These are phyloP conservation scores for Chalciporus sphaerocephalus DNA, from an alignment of 768 basidiomycete species.

Conservation along the genomic window DNA sequence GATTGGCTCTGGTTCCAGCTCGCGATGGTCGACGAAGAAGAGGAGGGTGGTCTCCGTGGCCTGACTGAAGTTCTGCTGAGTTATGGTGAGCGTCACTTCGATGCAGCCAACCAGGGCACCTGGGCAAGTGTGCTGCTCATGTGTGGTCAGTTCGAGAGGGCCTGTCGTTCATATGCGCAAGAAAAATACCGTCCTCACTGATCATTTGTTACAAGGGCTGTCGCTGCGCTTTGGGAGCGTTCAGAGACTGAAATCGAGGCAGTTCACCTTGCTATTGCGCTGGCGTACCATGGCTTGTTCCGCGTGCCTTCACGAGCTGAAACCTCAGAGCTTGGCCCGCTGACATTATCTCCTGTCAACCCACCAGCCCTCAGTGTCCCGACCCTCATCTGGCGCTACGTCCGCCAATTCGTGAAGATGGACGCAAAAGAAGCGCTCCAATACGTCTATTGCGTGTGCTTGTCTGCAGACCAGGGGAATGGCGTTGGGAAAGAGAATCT, in stretches of 20 bases:
- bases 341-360: conserved; percentile 61
- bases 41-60: conserved; percentile 68
- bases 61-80: conserved; percentile 71
- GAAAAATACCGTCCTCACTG: background rate
- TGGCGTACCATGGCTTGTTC: conserved; percentile 90
- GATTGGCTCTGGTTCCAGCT: conserved; percentile 99
- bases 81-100: conserved; percentile 81
- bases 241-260: conserved; percentile 87
- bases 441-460: conserved; percentile 84
- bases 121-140: conserved; percentile 85
- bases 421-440: conserved; percentile 93
- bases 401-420: conserved; percentile 87
- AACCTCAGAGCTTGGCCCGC: conserved; percentile 76
- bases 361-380: conserved; percentile 77
- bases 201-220: conserved; percentile 51
- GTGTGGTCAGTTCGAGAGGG: conserved; percentile 93
- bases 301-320: conserved; percentile 79
- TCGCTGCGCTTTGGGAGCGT: conserved; percentile 86
- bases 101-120: conserved; percentile 58
- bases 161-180: conserved; percentile 31
- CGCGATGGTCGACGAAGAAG: conserved; percentile 83
- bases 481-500: conserved; percentile 81
- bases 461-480: conserved; percentile 66
- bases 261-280: conserved; percentile 86
- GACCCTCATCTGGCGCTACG: conserved; percentile 87